Percentiles rank a stretch among this genome's conserved stretches.
phyloP scores from a whole-genome alignment of 2,329 filamentous ascomycete species.

The Dothideomycetes sp. region DNA sequence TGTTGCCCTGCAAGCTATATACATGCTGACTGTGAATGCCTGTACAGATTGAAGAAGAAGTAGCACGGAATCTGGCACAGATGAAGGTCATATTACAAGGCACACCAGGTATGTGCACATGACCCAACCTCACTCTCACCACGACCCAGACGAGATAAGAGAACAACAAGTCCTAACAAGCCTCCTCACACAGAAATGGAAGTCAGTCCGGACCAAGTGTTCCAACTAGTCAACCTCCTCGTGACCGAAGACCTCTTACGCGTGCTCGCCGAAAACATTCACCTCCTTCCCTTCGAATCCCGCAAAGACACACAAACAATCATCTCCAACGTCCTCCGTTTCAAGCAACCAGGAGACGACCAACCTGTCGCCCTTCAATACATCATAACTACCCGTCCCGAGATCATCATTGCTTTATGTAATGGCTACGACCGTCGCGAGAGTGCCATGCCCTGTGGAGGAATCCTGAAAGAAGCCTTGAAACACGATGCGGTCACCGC shows the following conservation, averaged over 20 bases:
- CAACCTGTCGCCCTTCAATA: constrained; percentile 83
- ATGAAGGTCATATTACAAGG: constrained; percentile 94
- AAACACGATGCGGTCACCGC: constrained; percentile 88
- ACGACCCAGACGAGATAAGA: background rate
- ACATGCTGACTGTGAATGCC: no score
- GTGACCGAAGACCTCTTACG: constrained; percentile 86
- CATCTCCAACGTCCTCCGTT: constrained; percentile 89
- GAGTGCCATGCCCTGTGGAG: constrained; percentile 83
- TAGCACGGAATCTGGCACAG: constrained; percentile 73
- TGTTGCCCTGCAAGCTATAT: no score
- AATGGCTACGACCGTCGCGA: constrained; percentile 83
- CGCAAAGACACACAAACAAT: constrained; percentile 93
- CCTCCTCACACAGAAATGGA: constrained; percentile 62
- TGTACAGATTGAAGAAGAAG: constrained; percentile 71
- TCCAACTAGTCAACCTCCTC: constrained; percentile 72
- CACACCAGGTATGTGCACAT: constrained; percentile 60
- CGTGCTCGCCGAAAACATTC: constrained; percentile 70
- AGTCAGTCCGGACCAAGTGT: constrained; percentile 76
- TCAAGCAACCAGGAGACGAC: constrained; percentile 58
- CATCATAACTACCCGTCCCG: constrained; percentile 75
- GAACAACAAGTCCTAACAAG: background rate
- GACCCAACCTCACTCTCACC: no score
- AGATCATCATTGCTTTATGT: constrained; percentile 80
- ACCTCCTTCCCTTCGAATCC: constrained; percentile 85
- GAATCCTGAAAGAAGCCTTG: constrained; percentile 76